A percentile compares a stretch with the other conserved stretches of the same genome.
Conservation (phyloP, 2,329 filamentous ascomycete species). For the Aspergillus terreus region DNA sequence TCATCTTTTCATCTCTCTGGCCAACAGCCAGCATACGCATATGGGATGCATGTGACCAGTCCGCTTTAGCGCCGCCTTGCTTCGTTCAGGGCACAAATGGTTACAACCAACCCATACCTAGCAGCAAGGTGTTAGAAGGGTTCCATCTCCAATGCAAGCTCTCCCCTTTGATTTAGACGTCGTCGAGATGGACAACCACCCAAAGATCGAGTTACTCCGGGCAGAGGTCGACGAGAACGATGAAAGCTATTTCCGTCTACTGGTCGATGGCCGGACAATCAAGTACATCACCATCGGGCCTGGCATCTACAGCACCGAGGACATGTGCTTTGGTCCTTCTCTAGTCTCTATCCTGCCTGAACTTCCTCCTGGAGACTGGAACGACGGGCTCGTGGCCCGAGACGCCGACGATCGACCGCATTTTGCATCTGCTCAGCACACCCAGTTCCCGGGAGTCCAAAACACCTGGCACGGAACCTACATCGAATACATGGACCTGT, state of each 20-base stretch:
- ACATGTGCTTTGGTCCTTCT: conserved; percentile 29
- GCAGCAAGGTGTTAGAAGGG: too few relatives aligned
- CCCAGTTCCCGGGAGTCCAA: conserved; percentile 17
- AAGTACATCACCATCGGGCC: conserved; percentile 28
- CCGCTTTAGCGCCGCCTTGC: too few relatives aligned
- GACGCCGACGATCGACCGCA: conserved; percentile 13
- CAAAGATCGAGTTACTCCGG: conserved; percentile 23
- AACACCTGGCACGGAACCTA: conserved; percentile 21
- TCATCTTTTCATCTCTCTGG: too few relatives aligned
- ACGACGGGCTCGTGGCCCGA: conserved; percentile 22
- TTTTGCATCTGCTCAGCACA: conserved; percentile 16
- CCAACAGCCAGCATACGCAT: too few relatives aligned
- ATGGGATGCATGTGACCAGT: too few relatives aligned
- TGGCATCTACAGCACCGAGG: conserved; percentile 20
- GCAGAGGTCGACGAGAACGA: conserved; percentile 24
- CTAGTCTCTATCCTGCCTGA: conserved; percentile 18
- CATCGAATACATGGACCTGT: conserved; percentile 20
- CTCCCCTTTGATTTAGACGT: not conserved
- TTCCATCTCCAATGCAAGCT: not conserved
- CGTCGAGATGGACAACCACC: conserved; percentile 8
- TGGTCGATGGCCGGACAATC: conserved; percentile 17
- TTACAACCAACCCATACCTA: too few relatives aligned
- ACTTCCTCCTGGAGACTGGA: conserved; percentile 28
- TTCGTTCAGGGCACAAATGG: too few relatives aligned
- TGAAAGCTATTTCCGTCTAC: conserved; percentile 26